Base-by-base conservation (phyloP, 192 early-diverging fungal genomes). In the Entomortierella chlamydospora region DNA sequence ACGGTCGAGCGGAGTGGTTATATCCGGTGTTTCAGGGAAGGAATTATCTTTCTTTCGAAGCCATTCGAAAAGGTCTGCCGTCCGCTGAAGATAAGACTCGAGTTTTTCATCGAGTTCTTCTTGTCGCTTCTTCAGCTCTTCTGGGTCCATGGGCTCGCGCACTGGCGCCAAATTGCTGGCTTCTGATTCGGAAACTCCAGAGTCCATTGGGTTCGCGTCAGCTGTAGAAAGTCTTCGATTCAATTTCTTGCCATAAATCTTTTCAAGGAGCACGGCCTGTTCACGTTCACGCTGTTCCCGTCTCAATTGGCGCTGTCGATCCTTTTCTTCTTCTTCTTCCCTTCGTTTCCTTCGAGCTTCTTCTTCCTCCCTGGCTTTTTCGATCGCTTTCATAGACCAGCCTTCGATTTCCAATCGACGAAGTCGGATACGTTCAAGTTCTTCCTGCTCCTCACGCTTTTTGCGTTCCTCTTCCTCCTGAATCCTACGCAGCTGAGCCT, bases 351-450 rank as follows among this genome's bases (percentile, higher is more conserved):
- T 70, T 2, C 76, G 61, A 17, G 76, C 68, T 28, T 79, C 76
- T 31, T 79, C 76, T 33, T 79, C 76, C 25, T 79, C 76, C 18
- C 62, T 57, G 51, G 76, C 76, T 47, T 62, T 43, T 33, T 79
- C 76, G 4, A 39, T 68, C 9, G 76, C 76, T 7, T 63, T 68
- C 20, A 79, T 45, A 33, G 76, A 79, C 76, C 76, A 79, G 37
- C 76, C 68, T 39, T 79, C 76, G 63, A 79, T 79, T 70, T 79
- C 76, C 68, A 66, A 23, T 34, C 76, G 61, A n/a, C 61, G 53
- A 23, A 79, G 76, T 30, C 68, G 67, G 22, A 79, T 79, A n/a
- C 76, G 76, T 18, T 79, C 68, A 33, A 79, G 41, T 50, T 79
- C 76, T 30, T 79, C 76, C 17, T 54, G 50, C 26, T 79, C 76